Conservation (phyloP, 371 early-diverging fungal genomes). For the Lichtheimia corymbifera region DNA sequence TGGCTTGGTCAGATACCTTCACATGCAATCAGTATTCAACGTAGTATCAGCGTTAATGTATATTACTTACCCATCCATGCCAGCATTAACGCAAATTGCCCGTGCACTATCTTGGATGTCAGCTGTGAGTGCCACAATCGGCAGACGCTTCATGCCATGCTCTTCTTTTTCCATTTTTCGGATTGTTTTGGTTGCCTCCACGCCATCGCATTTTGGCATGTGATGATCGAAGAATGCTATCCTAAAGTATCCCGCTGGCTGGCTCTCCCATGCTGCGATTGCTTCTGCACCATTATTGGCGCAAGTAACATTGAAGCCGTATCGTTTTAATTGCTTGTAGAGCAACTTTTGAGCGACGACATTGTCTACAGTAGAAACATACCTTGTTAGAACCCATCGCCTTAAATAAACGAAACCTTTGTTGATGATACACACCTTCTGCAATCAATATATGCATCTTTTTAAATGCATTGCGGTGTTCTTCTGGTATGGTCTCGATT, state of each 20-base stretch:
- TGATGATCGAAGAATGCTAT: slow-evolving; percentile 53
- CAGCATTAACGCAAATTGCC: slow-evolving; percentile 10
- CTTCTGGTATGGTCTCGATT: slow-evolving; percentile 21
- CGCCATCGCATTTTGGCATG: slow-evolving; percentile 54
- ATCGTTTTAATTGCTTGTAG: slow-evolving; percentile 37
- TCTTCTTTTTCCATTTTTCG: slow-evolving; percentile 31
- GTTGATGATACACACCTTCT: slow-evolving; percentile 29
- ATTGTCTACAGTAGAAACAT: slow-evolving; percentile 27
- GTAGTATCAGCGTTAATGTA: no score
- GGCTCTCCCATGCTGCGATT: slow-evolving; percentile 32
- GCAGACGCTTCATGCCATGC: slow-evolving; percentile 16
- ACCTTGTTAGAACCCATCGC: not conserved
- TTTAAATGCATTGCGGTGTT: slow-evolving; percentile 31
- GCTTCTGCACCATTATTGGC: slow-evolving; percentile 51
- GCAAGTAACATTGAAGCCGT: slow-evolving; percentile 43
- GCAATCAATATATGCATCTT: slow-evolving; percentile 43
- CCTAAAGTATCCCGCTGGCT: slow-evolving; percentile 30
- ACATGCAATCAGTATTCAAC: no score
- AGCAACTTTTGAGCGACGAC: slow-evolving; percentile 48
- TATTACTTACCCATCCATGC: slow-evolving; percentile 16
- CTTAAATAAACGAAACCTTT: not conserved
- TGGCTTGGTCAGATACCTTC: slow-evolving; percentile 32
- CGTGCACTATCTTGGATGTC: slow-evolving; percentile 20
- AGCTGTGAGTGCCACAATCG: slow-evolving; percentile 18
- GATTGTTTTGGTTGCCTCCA: slow-evolving; percentile 45